These are phyloP conservation scores for Diaporthe sp. DNA, from an alignment of 2,329 filamentous ascomycete genomes.

Conservation along the genomic window DNA sequence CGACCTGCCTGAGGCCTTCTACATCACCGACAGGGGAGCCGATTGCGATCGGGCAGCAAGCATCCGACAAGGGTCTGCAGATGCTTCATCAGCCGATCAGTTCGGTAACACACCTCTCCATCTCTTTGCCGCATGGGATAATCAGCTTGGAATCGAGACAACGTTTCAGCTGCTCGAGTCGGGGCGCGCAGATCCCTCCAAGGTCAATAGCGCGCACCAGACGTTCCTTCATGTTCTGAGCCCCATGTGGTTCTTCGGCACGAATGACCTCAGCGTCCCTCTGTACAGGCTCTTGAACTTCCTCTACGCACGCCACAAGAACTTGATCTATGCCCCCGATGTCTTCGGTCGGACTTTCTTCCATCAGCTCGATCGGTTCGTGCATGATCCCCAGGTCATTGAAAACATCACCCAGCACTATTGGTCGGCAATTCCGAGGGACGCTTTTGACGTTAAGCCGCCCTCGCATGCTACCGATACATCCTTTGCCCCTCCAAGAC, in stretches of 20 bases:
- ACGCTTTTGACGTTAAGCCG: slow-evolving; percentile 61
- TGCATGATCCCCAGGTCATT: slow-evolving; percentile 49
- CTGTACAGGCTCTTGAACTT: slow-evolving; percentile 50
- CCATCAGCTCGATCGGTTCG: slow-evolving; percentile 55
- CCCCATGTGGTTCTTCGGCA: slow-evolving; percentile 50
- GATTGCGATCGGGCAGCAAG: slow-evolving; percentile 47
- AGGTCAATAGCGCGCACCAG: slow-evolving; percentile 61
- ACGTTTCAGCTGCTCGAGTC: slow-evolving; percentile 48
- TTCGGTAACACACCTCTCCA: slow-evolving; percentile 65
- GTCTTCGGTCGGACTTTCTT: slow-evolving; percentile 67
- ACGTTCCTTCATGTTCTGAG: slow-evolving; percentile 63
- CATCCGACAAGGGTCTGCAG: slow-evolving; percentile 43
- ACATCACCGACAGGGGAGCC: slow-evolving; percentile 46
- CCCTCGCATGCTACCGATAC: slow-evolving; percentile 42
- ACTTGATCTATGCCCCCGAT: slow-evolving; percentile 50
- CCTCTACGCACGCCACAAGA: slow-evolving; percentile 48
- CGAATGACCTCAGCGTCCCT: slow-evolving; percentile 44
- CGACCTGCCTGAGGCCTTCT: slow-evolving; percentile 43
- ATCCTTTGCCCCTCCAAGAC: slow-evolving; percentile 27
- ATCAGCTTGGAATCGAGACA: slow-evolving; percentile 40
- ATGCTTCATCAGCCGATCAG: slow-evolving; percentile 48
- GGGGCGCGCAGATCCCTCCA: slow-evolving; percentile 43
- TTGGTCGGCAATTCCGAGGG: slow-evolving; percentile 52
- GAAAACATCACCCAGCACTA: slow-evolving; percentile 46
- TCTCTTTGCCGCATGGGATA: slow-evolving; percentile 57